phyloP scores from a whole-genome alignment of 1,284 basidiomycete genomes.

The Cutaneotrichosporon cyanovorans region DNA sequence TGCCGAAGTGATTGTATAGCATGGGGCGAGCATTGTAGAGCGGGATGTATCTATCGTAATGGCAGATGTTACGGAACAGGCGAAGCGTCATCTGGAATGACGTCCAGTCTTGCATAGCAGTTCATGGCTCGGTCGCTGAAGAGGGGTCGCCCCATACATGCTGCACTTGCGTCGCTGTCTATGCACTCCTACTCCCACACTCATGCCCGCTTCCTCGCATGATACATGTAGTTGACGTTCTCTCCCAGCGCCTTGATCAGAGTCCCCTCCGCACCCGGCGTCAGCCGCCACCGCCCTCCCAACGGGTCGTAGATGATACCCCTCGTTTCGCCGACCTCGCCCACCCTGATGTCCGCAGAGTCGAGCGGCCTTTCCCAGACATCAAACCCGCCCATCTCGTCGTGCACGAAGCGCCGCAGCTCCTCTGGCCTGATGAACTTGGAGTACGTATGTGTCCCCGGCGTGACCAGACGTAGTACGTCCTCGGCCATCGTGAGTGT shows the following conservation, averaged over 20 bases:
- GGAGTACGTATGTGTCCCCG: slow-evolving; percentile 83
- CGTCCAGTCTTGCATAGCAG: not conserved
- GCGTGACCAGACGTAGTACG: slow-evolving; percentile 69
- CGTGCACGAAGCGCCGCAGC: slow-evolving; percentile 73
- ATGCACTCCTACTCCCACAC: no score
- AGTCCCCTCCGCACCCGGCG: slow-evolving; percentile 59
- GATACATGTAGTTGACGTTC: slow-evolving; percentile 45
- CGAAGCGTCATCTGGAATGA: not conserved
- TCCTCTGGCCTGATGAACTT: slow-evolving; percentile 89
- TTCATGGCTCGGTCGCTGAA: no score
- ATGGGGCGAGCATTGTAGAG: not conserved
- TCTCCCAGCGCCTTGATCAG: slow-evolving; percentile 35
- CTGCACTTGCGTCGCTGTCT: no score
- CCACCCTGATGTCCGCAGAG: slow-evolving; percentile 49
- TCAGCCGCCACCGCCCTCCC: slow-evolving; percentile 62
- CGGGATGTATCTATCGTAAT: no score
- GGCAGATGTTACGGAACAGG: not conserved
- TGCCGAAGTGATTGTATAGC: slow-evolving; percentile 23
- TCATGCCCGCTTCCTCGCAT: slow-evolving; percentile 32
- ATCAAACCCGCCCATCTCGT: slow-evolving; percentile 49
- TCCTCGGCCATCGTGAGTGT: slow-evolving; percentile 88
- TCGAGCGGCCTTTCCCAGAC: slow-evolving; percentile 39
- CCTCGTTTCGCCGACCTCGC: slow-evolving; percentile 68
- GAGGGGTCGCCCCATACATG: no score
- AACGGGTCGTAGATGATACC: slow-evolving; percentile 78